Evolutionary conservation across 2,329 filamentous ascomycete species (phyloP).

Genomic region (Cytospora schulzeri): DNA sequence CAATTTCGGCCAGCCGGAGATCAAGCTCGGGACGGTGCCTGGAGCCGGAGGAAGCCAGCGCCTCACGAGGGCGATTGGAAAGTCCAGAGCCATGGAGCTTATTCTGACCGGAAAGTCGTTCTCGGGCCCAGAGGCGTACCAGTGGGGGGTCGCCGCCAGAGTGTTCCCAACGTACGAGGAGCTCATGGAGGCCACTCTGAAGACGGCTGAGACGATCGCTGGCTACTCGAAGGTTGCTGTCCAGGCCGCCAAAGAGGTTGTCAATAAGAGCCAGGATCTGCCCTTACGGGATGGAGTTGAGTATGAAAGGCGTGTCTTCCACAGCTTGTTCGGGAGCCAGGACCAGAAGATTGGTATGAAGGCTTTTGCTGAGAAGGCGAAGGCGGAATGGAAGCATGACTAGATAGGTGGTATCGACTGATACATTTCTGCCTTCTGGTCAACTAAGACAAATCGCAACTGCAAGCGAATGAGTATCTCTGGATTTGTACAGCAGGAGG

Average conservation of each 20-base stretch:
- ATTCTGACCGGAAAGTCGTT: constrained; percentile 87
- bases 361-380: constrained; percentile 93
- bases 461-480: background rate
- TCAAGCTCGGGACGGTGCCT: constrained; percentile 91
- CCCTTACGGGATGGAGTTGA: constrained; percentile 87
- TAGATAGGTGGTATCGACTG: constrained; percentile 46
- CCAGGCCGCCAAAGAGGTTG: constrained; percentile 93
- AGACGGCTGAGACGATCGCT: constrained; percentile 88
- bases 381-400: constrained; percentile 85
- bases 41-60: constrained; percentile 91
- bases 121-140: constrained; percentile 78
- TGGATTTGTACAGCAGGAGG: background rate
- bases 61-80: constrained; percentile 79
- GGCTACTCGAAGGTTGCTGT: constrained; percentile 84
- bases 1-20: constrained; percentile 95
- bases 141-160: constrained; percentile 87
- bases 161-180: constrained; percentile 79
- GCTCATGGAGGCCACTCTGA: constrained; percentile 77
- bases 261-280: constrained; percentile 97
- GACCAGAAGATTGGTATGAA: constrained; percentile 98
- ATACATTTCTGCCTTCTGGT: background rate
- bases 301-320: constrained; percentile 91
- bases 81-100: constrained; percentile 87
- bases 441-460: background rate
- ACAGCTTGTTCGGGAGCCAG: constrained; percentile 86